Evolutionary conservation across 495 filamentous ascomycete species (phyloP).

Genomic region (Lasiosphaeria ovina): DNA sequence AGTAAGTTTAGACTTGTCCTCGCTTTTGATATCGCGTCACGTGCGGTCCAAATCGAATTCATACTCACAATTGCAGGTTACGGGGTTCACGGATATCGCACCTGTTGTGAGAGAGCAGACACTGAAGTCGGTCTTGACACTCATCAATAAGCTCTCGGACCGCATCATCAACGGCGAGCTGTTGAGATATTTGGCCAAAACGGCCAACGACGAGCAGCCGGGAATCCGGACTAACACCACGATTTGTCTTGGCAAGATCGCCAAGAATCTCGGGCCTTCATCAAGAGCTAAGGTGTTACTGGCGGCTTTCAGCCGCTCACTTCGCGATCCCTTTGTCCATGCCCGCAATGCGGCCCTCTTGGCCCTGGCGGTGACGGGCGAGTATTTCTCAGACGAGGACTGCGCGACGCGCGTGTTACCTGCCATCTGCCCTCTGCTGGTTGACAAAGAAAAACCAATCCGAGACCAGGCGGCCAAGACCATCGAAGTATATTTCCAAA

Average conservation of each 20-base stretch:
- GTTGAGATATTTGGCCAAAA: slow-evolving; percentile 87
- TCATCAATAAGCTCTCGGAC: slow-evolving; percentile 87
- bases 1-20: slow-evolving; percentile 43
- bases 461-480: slow-evolving; percentile 91
- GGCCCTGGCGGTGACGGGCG: slow-evolving; percentile 78
- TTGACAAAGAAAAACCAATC: slow-evolving; percentile 90
- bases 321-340: slow-evolving; percentile 91
- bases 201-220: slow-evolving; percentile 95
- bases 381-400: slow-evolving; percentile 87
- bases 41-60: not conserved
- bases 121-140: slow-evolving; percentile 81
- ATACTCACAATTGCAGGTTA: slow-evolving; percentile 48
- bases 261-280: slow-evolving; percentile 75
- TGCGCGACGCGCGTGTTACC: slow-evolving; percentile 82
- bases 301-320: slow-evolving; percentile 83
- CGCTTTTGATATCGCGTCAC: not conserved
- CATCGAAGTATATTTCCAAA: slow-evolving; percentile 82
- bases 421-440: slow-evolving; percentile 68
- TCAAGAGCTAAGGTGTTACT: slow-evolving; percentile 85
- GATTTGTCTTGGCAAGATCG: slow-evolving; percentile 94
- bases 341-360: slow-evolving; percentile 85
- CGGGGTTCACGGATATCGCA: slow-evolving; percentile 88
- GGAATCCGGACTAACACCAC: slow-evolving; percentile 98
- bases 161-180: slow-evolving; percentile 91
- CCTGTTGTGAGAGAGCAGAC: slow-evolving; percentile 94